Conservation (phyloP, 352 stramenopile genomes). For the Phytophthora aleatoria region DNA sequence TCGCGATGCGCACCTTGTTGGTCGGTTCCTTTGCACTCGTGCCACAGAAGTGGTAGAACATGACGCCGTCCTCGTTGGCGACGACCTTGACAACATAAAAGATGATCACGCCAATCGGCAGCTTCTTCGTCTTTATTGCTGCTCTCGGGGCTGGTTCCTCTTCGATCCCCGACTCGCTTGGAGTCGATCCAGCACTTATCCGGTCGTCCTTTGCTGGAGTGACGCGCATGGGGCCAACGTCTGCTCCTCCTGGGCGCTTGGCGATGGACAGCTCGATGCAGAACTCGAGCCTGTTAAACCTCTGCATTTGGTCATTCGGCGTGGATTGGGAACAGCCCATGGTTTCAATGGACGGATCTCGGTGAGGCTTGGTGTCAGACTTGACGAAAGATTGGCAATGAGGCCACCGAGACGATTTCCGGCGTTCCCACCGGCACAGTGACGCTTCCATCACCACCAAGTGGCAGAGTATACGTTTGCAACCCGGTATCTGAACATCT, state of each 20-base stretch:
- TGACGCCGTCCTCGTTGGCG: conserved; percentile 27
- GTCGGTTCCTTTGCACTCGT: conserved; percentile 40
- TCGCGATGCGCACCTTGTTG: conserved; percentile 47
- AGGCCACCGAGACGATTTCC: neutral
- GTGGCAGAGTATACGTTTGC: conserved; percentile 19
- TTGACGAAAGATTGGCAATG: conserved; percentile 23
- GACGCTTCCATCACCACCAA: neutral
- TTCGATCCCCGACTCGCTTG: conserved; percentile 3
- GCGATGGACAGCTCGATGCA: conserved; percentile 31
- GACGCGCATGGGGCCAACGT: conserved; percentile 21
- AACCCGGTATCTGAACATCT: conserved; percentile 27
- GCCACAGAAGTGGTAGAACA: conserved; percentile 59
- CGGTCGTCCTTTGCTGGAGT: conserved; percentile 1
- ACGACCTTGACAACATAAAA: conserved; percentile 48
- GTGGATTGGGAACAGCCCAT: conserved; percentile 49
- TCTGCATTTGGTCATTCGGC: conserved; percentile 36
- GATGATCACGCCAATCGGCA: conserved; percentile 11
- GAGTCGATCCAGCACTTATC: neutral
- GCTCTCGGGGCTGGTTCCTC: neutral
- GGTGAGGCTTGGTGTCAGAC: conserved; percentile 2
- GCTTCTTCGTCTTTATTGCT: conserved; percentile 11
- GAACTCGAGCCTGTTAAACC: conserved; percentile 14
- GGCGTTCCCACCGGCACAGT: neutral
- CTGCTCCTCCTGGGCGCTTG: conserved; percentile 30
- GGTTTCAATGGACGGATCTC: neutral